phyloP scores from a whole-genome alignment of 345 rosid species.

The Pistacia integerrima region DNA sequence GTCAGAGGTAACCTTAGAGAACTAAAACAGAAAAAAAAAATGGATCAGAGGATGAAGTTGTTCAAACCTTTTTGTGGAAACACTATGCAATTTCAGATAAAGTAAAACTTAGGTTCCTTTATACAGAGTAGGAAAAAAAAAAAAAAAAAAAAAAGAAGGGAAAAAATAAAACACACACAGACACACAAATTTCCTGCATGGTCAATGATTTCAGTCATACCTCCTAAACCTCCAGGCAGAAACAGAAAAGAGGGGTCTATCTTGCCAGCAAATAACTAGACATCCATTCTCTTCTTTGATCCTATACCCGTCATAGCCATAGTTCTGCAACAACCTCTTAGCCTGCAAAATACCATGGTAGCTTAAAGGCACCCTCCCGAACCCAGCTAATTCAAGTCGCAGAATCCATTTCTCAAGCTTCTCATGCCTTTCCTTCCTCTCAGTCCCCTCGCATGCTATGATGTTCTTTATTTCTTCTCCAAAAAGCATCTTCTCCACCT shows the following conservation, averaged over 20 bases:
- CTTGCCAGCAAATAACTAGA: conserved; percentile 63
- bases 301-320: conserved; percentile 60
- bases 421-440: conserved; percentile 74
- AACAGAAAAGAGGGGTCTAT: conserved; percentile 57
- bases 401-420: conserved; percentile 70
- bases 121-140: conserved; percentile 23
- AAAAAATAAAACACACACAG: background rate
- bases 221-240: conserved; percentile 69
- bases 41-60: conserved; percentile 4
- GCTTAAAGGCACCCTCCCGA: conserved; percentile 60
- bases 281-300: conserved; percentile 68
- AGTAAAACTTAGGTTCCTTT: conserved; percentile 33
- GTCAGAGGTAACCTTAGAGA: background rate
- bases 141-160: background rate
- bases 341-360: conserved; percentile 67
- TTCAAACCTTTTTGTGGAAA: conserved; percentile 16
- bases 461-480: conserved; percentile 79
- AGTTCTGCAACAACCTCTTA: conserved; percentile 49
- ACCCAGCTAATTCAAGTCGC: conserved; percentile 65
- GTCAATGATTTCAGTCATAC: conserved; percentile 28
- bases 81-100: conserved; percentile 25
- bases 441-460: conserved; percentile 64
- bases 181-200: conserved; percentile 7
- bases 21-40: background rate
- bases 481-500: conserved; percentile 68